Percentiles rank a stretch among this genome's conserved stretches.
Conservation (phyloP, 2,329 filamentous ascomycete genomes). For the Penicillium sp. region DNA sequence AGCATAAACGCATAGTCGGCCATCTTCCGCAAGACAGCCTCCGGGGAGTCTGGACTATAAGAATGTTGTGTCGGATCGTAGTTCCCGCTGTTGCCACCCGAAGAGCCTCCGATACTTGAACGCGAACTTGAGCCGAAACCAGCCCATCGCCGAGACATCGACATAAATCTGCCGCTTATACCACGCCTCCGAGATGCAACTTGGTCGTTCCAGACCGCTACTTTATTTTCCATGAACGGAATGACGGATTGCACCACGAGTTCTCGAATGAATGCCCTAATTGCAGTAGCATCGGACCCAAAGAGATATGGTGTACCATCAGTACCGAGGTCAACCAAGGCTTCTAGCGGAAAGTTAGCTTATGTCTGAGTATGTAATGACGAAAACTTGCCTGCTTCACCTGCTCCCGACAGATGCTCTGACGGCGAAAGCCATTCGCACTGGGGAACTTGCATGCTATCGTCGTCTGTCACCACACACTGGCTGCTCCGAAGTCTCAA, state of each 20-base stretch:
- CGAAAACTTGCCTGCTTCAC: conserved; percentile 53
- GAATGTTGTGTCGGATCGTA: conserved; percentile 77
- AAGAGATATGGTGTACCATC: conserved; percentile 73
- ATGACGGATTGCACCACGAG: conserved; percentile 93
- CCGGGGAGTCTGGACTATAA: conserved; percentile 78
- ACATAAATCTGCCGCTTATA: conserved; percentile 89
- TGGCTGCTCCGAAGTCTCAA: conserved; percentile 79
- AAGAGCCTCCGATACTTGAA: conserved; percentile 51
- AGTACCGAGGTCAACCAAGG: conserved; percentile 61
- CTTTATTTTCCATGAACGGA: conserved; percentile 90
- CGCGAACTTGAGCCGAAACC: conserved; percentile 71
- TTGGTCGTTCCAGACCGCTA: conserved; percentile 95
- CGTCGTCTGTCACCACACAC: conserved; percentile 85
- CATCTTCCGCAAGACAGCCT: conserved; percentile 88
- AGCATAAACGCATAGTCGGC: conserved; percentile 97
- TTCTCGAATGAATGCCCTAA: conserved; percentile 86
- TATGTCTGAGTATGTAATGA: not conserved
- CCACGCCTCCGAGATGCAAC: conserved; percentile 87
- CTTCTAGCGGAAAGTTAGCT: conserved; percentile 27
- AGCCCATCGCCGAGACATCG: conserved; percentile 84
- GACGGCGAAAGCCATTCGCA: conserved; percentile 86
- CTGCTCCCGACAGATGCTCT: conserved; percentile 77
- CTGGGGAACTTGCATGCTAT: conserved; percentile 75
- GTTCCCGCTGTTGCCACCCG: conserved; percentile 52
- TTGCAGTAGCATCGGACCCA: conserved; percentile 84